Evolutionary conservation across 176 grass and related monocot genomes (phyloP), one percentile per base, ranked within the genome.

Genomic region (Elaeis guineensis): DNA sequence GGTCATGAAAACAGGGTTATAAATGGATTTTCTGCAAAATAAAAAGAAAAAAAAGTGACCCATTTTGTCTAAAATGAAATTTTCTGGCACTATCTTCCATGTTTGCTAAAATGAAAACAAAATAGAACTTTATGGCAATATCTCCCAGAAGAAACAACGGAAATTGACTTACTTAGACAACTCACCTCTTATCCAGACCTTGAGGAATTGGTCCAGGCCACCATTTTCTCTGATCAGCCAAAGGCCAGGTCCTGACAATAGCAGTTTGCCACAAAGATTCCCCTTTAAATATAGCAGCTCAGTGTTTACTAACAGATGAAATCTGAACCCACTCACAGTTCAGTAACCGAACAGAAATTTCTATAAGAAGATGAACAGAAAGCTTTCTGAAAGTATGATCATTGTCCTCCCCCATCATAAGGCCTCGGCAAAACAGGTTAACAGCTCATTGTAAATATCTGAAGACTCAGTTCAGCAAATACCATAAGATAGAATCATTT

Each of bases 161-260:
- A 35, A 35, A 35, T 35, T 35, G 32, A 35, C 32, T 35, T 9
- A 35, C 8, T 2, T 9, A 8, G 32, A 35, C 6, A 78, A 70
- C 80, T 82, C 7, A 97, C 93, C 84, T 97, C 61, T 76, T 83
- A 61, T 72, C 78, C 6, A 81, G 85, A 63, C 93, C 82, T 85
- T 81, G 83, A 15, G 93, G 93, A 74, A 97, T 97, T 55, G 93
- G 92, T 30, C 87, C 87, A 65, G 93, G 93, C 93, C 87, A 97
- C 19, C 84, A 70, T 64, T 91, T 97, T 21, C 26, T 55, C 23
- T 77, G 66, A 69, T 67, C 84, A 72, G 78, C 78, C 1, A 57
- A 74, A 4, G 87, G 93, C 93, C 93, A 91, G 30, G 69, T 88
- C 61, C 55, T 73, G 55, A 49, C 20, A 56, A 89, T 83, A 65